Evolutionary conservation across 2,329 filamentous ascomycete genomes (phyloP).

Genomic region (Pyricularia grisea): DNA sequence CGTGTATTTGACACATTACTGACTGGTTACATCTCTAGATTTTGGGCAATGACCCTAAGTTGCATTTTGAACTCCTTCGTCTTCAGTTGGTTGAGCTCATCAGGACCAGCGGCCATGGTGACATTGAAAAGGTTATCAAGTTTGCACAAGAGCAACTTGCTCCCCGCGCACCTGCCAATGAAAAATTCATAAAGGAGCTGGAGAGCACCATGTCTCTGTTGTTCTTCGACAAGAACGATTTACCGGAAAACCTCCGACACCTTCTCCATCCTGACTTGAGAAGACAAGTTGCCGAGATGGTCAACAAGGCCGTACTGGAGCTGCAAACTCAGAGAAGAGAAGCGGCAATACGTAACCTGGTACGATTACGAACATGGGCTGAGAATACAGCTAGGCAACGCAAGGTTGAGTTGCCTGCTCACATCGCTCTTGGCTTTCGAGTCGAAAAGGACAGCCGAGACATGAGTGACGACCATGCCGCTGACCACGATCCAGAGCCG

Average conservation of each 20-base stretch:
- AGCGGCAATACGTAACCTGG: conserved; percentile 71
- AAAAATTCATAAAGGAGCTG: conserved; percentile 73
- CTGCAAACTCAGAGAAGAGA: conserved; percentile 66
- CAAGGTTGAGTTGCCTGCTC: conserved; percentile 29
- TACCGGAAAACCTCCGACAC: conserved; percentile 65
- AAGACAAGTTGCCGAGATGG: conserved; percentile 72
- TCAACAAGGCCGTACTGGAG: conserved; percentile 80
- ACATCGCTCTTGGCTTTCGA: conserved; percentile 27
- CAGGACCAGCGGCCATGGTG: conserved; percentile 61
- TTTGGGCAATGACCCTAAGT: conserved; percentile 67
- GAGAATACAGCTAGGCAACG: conserved; percentile 50
- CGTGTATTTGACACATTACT: conserved; percentile 10
- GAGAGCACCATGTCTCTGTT: conserved; percentile 90
- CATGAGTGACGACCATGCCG: conserved; percentile 12
- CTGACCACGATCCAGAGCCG: conserved; percentile 35
- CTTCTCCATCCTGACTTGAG: conserved; percentile 74
- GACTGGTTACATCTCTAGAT: conserved; percentile 51
- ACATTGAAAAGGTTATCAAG: conserved; percentile 70
- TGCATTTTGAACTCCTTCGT: conserved; percentile 85
- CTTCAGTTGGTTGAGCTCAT: conserved; percentile 94
- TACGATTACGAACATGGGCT: conserved; percentile 77
- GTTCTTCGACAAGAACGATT: conserved; percentile 73
- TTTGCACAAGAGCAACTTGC: conserved; percentile 86
- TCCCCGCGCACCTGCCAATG: conserved; percentile 73
- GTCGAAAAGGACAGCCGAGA: conserved; percentile 24